Conservation (phyloP, 2,329 filamentous ascomycete genomes). For the Bretziella fagacearum region DNA sequence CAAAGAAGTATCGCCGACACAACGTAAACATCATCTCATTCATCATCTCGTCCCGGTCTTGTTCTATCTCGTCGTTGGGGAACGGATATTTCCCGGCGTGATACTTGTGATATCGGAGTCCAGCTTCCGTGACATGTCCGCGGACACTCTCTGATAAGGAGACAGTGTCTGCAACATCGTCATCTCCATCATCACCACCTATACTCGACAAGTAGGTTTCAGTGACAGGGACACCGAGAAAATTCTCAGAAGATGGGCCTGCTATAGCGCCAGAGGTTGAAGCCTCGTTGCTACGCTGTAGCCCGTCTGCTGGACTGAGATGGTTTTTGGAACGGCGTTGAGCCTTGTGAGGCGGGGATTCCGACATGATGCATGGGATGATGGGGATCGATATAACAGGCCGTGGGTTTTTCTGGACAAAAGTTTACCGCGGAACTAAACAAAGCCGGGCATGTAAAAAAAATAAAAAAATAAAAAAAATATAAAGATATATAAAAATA, state of each 20-base stretch:
- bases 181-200: neutral
- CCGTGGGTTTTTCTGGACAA: no score
- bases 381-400: no score
- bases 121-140: conserved; percentile 26
- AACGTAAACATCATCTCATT: conserved; percentile 25
- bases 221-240: no score
- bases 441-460: no score
- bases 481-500: no score
- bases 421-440: no score
- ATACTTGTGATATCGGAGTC: conserved; percentile 29
- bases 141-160: conserved; percentile 28
- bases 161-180: conserved; percentile 19
- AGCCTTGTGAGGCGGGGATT: conserved; percentile 9
- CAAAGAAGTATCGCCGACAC: conserved; percentile 26
- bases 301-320: no score
- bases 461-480: no score
- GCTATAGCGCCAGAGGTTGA: no score
- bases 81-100: conserved; percentile 26
- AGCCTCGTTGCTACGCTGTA: no score
- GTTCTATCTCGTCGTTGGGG: conserved; percentile 28
- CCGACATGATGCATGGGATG: conserved; percentile 3
- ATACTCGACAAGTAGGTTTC: neutral
- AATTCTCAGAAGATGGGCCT: neutral
- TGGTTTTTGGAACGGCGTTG: conserved; percentile 3
- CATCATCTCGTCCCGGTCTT: conserved; percentile 27